phyloP scores from a whole-genome alignment of 78 protist species.

The Emiliania huxleyi region DNA sequence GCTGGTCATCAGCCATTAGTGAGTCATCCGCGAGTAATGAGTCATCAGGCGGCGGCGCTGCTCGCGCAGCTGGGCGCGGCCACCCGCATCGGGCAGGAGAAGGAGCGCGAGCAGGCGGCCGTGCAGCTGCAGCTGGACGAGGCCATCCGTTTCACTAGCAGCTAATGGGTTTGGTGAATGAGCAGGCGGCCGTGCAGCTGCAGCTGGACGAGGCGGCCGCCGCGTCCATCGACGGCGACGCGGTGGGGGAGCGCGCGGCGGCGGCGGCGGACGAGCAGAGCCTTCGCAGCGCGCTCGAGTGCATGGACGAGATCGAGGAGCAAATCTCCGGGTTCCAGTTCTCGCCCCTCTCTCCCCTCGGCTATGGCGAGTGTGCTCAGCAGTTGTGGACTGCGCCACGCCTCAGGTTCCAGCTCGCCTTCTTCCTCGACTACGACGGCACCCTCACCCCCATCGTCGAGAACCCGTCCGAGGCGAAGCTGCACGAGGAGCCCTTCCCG shows the following conservation, averaged over 20 bases:
- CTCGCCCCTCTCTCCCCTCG: too few species aligned
- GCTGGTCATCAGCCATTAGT: too few species aligned
- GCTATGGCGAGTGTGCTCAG: too few species aligned
- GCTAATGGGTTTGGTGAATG: too few species aligned
- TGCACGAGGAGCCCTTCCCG: neutral
- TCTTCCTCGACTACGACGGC: conserved; percentile 24
- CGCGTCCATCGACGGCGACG: neutral
- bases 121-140: neutral
- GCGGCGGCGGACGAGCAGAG: neutral
- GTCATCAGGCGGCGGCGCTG: neutral
- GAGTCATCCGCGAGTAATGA: too few species aligned
- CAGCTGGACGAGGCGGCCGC: neutral
- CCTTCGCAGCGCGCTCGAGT: neutral
- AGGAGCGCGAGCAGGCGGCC: neutral
- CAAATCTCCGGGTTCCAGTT: neutral
- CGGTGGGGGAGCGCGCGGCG: neutral
- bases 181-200: neutral
- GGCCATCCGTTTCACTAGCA: neutral
- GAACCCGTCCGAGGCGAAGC: neutral
- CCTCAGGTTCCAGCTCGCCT: neutral
- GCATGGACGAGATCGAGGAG: neutral
- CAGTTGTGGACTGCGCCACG: too few species aligned
- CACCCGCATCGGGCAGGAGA: neutral
- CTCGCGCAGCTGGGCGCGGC: neutral
- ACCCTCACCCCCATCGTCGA: conserved; percentile 6